Base-by-base conservation (phyloP, 768 basidiomycete species). In the Galerina sulciceps region DNA sequence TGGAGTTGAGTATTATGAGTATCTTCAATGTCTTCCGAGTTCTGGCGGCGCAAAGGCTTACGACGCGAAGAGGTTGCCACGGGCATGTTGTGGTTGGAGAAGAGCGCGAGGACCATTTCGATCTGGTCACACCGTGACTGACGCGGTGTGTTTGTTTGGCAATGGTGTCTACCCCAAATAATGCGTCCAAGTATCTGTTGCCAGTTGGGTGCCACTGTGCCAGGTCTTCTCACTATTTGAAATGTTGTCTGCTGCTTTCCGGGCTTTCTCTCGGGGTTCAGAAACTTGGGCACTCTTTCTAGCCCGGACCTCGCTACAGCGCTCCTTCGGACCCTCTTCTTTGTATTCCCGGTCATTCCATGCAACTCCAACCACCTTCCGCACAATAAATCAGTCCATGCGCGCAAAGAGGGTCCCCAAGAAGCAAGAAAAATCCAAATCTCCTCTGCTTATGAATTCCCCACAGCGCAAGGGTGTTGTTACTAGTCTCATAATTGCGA, bases 381-480 rank as follows among this genome's bases (percentile, higher is more conserved):
- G 80, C 31, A 96, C 95, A 1, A 83, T 96, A 65, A 95, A 95
- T 75, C 94, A 96, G 73, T 88, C 94, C 35, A 89, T 94, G 74
- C 83, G 88, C 18, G 84, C 91, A 38, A 93, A 93, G 77, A 80
- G 83, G 62, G 82, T 82, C 20, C 78, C 71, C 26, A 74, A 79
- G 53, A 77, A 79, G 63, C 70, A 77, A 14, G 65, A 74, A 45
- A 84, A 85, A 63, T 77, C 84, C n/a, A 85, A 81, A 65, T 88
- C 96, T 0, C 97, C 97, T 0, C 84, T 96, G 10, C 84, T 99
- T 15, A 78, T 90, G 53, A 79, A 73, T 22, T 89, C 85, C 68
- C 92, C 91, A 6, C 96, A 98, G 77, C 85, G 87, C 67, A 97
- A 97, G 70, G 97, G 93, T 46, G 95, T 99, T 59, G 93, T 93